phyloP scores from a whole-genome alignment of 2,329 filamentous ascomycete species.

The Paraphoma chrysanthemicola region DNA sequence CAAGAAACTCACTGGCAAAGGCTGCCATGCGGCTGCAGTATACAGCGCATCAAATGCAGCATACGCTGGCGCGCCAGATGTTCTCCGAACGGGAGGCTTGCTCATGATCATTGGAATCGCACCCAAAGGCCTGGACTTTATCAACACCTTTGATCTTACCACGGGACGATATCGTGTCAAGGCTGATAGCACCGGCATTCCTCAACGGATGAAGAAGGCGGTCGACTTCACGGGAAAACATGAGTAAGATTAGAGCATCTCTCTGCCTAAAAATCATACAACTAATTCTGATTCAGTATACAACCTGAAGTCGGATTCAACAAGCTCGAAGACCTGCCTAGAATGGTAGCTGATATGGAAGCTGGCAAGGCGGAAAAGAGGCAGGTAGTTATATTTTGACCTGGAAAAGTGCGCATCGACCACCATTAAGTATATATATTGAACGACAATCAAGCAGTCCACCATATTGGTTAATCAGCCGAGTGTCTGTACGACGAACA shows the following conservation, averaged over 20 bases:
- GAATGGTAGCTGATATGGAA: slow-evolving; percentile 51
- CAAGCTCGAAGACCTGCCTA: slow-evolving; percentile 49
- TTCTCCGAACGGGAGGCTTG: slow-evolving; percentile 49
- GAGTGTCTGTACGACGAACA: too few relatives aligned
- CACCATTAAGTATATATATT: not conserved
- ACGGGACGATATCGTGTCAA: slow-evolving; percentile 52
- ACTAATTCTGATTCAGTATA: slow-evolving; percentile 32
- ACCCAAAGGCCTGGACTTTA: slow-evolving; percentile 43
- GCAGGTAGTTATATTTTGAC: slow-evolving; percentile 47
- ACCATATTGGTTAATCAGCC: too few relatives aligned
- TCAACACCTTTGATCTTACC: slow-evolving; percentile 50
- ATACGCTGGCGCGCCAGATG: slow-evolving; percentile 45
- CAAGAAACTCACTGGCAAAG: slow-evolving; percentile 52
- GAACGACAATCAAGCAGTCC: too few relatives aligned
- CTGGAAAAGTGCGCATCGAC: not conserved
- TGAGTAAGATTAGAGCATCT: slow-evolving; percentile 8
- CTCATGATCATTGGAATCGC: slow-evolving; percentile 55
- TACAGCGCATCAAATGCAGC: slow-evolving; percentile 50
- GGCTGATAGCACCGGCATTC: slow-evolving; percentile 52
- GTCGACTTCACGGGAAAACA: slow-evolving; percentile 54
- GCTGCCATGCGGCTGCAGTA: slow-evolving; percentile 52
- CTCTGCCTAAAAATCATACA: not conserved
- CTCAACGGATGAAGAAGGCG: slow-evolving; percentile 53
- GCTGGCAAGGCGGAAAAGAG: slow-evolving; percentile 46
- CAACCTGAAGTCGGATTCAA: slow-evolving; percentile 50